Evolutionary conservation across 805 yeast species (phyloP).

Genomic region (Schizosaccharomyces osmophilus): DNA sequence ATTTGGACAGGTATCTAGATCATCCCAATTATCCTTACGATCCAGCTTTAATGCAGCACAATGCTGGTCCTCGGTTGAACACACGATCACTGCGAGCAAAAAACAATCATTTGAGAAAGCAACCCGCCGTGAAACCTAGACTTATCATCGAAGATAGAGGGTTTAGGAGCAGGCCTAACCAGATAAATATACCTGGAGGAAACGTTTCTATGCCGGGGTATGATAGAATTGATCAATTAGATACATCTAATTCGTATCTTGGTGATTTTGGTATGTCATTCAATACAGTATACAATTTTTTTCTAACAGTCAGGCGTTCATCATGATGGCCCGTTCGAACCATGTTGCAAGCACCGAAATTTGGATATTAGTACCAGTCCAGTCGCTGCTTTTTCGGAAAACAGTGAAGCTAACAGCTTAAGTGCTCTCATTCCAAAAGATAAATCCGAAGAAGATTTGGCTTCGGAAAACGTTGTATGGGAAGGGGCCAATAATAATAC

Average conservation of each 20-base stretch:
- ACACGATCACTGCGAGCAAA: too few species aligned
- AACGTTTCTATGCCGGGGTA: neutral
- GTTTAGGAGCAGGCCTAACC: neutral
- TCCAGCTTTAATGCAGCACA: too few species aligned
- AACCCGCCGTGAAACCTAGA: neutral
- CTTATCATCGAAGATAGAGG: neutral
- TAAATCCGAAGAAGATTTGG: neutral
- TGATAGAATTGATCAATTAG: neutral
- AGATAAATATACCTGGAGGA: neutral
- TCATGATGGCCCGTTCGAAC: neutral
- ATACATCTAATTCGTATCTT: neutral
- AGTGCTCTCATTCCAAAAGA: neutral
- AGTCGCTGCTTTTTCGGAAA: neutral
- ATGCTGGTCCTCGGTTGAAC: too few species aligned
- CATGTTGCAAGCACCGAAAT: neutral
- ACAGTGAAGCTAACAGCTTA: neutral
- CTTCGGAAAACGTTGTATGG: neutral
- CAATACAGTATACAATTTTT: too few species aligned
- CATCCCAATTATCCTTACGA: too few species aligned
- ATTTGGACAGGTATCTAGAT: too few species aligned
- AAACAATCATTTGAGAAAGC: too few species aligned
- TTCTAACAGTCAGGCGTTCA: neutral
- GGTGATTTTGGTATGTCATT: neutral
- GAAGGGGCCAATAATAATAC: too few species aligned
- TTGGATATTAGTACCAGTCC: neutral